Conservation (phyloP, 2,329 filamentous ascomycete species). For the Penicillium thymicola region DNA sequence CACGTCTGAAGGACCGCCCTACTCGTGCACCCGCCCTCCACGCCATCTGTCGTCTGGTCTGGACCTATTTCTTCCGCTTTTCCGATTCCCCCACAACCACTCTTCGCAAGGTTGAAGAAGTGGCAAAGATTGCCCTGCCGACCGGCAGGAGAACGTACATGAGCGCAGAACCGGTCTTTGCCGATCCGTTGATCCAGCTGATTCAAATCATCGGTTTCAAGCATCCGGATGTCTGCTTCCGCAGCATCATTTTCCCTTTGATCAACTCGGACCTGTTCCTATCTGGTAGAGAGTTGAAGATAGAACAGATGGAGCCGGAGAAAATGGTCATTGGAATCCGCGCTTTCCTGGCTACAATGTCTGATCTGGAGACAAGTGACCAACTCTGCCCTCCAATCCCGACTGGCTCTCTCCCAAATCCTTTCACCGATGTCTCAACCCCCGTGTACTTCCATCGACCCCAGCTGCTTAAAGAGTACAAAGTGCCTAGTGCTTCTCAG, state of each 20-base stretch:
- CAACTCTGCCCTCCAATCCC: slow-evolving; percentile 79
- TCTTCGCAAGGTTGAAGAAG: slow-evolving; percentile 80
- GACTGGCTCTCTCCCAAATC: slow-evolving; percentile 51
- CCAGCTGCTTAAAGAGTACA: slow-evolving; percentile 37
- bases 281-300: slow-evolving; percentile 71
- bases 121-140: slow-evolving; percentile 79
- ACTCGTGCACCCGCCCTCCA: slow-evolving; percentile 78
- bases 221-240: slow-evolving; percentile 89
- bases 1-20: slow-evolving; percentile 78
- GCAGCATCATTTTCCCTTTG: slow-evolving; percentile 87
- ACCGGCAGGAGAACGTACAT: slow-evolving; percentile 75
- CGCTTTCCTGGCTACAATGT: slow-evolving; percentile 88
- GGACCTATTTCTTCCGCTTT: slow-evolving; percentile 89
- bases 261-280: slow-evolving; percentile 89
- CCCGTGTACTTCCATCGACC: slow-evolving; percentile 37
- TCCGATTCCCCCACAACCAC: slow-evolving; percentile 67
- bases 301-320: slow-evolving; percentile 93
- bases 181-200: slow-evolving; percentile 87
- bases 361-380: slow-evolving; percentile 83
- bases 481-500: slow-evolving; percentile 26
- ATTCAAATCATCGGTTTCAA: slow-evolving; percentile 93
- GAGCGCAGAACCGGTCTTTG: slow-evolving; percentile 77
- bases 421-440: slow-evolving; percentile 36
- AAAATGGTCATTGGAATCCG: slow-evolving; percentile 96
- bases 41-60: slow-evolving; percentile 83